These are phyloP conservation scores for Fusarium anthophilum DNA, from an alignment of 2,329 filamentous ascomycete genomes.

Conservation along the genomic window DNA sequence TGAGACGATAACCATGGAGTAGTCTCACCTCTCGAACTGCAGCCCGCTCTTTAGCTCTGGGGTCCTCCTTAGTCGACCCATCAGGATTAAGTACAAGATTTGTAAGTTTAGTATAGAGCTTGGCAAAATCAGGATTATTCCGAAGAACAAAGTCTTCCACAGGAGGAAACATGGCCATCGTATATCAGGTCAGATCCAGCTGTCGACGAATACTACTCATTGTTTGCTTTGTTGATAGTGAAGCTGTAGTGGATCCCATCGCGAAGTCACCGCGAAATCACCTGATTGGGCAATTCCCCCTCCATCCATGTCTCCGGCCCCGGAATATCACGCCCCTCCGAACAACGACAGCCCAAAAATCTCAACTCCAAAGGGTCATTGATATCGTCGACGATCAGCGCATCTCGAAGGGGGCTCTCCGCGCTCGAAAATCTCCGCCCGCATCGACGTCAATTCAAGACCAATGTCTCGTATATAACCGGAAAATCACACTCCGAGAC, in stretches of 20 bases:
- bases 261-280: constrained; percentile 49
- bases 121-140: constrained; percentile 68
- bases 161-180: constrained; percentile 63
- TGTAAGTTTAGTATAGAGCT: constrained; percentile 64
- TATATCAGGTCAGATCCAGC: neutral
- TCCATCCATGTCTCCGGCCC: constrained; percentile 16
- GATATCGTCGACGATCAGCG: constrained; percentile 31
- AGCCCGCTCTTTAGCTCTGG: constrained; percentile 60
- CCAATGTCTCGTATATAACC: constrained; percentile 36
- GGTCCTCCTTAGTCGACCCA: constrained; percentile 64
- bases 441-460: constrained; percentile 33
- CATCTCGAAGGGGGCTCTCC: constrained; percentile 30
- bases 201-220: neutral
- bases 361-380: constrained; percentile 27
- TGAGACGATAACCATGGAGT: neutral
- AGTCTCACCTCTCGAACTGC: constrained; percentile 58
- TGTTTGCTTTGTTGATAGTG: constrained; percentile 13
- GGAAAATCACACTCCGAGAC: neutral
- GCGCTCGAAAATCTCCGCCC: constrained; percentile 13
- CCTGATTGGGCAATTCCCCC: constrained; percentile 42
- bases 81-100: constrained; percentile 64
- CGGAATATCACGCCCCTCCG: constrained; percentile 42
- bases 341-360: constrained; percentile 36
- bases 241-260: constrained; percentile 27
- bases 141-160: constrained; percentile 64